Evolutionary conservation across 2,329 filamentous ascomycete species (phyloP).

Genomic region (Stagonosporopsis tanaceti): DNA sequence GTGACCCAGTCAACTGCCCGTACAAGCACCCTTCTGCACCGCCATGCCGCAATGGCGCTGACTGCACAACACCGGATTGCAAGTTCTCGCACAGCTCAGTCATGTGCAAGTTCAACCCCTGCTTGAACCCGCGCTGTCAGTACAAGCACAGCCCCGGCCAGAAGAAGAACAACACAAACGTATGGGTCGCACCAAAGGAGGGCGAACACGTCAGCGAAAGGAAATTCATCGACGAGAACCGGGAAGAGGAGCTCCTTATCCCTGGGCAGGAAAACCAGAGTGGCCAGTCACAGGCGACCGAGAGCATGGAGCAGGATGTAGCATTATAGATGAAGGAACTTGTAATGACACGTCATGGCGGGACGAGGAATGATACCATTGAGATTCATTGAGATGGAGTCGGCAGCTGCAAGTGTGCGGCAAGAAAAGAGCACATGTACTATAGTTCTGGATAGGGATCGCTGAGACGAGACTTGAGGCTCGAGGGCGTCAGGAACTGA

Average conservation of each 20-base stretch:
- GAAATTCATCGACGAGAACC: conserved; percentile 80
- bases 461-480: neutral
- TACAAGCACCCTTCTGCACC: conserved; percentile 91
- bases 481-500: conserved; percentile 11
- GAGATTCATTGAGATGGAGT: conserved; percentile 15
- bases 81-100: conserved; percentile 88
- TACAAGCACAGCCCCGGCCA: conserved; percentile 95
- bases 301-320: conserved; percentile 32
- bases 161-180: conserved; percentile 76
- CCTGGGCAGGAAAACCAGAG: conserved; percentile 53
- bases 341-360: neutral
- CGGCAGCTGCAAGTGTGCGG: conserved; percentile 10
- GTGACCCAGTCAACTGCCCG: conserved; percentile 78
- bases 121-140: conserved; percentile 84
- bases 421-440: conserved; percentile 33
- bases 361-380: conserved; percentile 25
- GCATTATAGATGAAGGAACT: conserved; percentile 23
- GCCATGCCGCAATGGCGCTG: conserved; percentile 87
- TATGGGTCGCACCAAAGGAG: conserved; percentile 74
- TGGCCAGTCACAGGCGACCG: conserved; percentile 20
- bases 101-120: conserved; percentile 90
- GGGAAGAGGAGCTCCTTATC: conserved; percentile 75
- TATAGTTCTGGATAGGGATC: conserved; percentile 32
- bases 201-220: conserved; percentile 79
- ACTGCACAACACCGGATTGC: conserved; percentile 82